Base-by-base conservation (phyloP, 768 basidiomycete genomes). In the Russula vinacea region DNA sequence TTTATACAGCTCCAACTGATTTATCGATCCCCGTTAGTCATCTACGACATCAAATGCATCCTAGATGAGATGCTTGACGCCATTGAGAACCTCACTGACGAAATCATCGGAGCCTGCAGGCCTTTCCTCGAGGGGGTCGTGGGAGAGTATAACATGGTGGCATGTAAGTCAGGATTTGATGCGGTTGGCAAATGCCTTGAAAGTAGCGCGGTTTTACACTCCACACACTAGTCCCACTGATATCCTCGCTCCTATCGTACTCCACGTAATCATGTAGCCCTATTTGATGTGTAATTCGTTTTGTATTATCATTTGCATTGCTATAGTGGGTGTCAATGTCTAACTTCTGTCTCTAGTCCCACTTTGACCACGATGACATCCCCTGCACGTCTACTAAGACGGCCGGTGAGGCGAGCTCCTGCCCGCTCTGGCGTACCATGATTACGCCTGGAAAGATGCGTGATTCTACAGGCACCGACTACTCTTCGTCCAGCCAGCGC, bases 401-500 rank as follows among this genome's bases (percentile, higher is more conserved):
- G 16, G 40, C 24, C 40, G 6, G 29, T 29, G 8, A 16, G 33
- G n/a, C 16, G 44, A 32, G 44, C 26, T 32, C 44, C 10, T 40
- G 16, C 44, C 35, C 47, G 51, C 33, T 40, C 26, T 66, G 26
- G 60, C 42, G 50, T 22, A 22, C 37, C 33, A 24, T 55, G 14
- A 33, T 24, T 33, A 63, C 39, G 62, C 24, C 35, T 19, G 16
- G 42, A 33, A 53, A 52, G 32, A 16, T 53, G n/a, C 5, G n/a
- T 49, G 40, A n/a, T n/a, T 44, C 24, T 33, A 55, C 29, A 22
- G 56, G 54, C 54, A 47, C 33, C 44, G 19, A 56, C 54, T 72
- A 86, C 71, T 89, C 88, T 64, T 86, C 88, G 11, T 76, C 75
- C 13, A 91, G 78, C 87, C 89, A 90, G 62, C 78, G 75, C 66